Conservation (phyloP, 331 rosid genomes). For the Malus hybrid region DNA sequence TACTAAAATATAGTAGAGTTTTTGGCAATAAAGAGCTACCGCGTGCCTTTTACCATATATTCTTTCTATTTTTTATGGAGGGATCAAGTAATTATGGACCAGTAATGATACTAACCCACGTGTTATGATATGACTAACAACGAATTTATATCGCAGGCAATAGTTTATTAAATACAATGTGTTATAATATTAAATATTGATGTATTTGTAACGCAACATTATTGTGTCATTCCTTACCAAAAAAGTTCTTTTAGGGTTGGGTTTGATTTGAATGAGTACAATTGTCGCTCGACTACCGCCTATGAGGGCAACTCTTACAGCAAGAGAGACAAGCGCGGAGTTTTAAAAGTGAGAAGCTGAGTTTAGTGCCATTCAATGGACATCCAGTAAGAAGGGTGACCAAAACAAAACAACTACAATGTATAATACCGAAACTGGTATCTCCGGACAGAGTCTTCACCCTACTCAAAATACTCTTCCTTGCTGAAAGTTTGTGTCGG, state of each 20-base stretch:
- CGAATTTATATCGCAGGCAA: too few species aligned
- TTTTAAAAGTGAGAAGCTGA: too few species aligned
- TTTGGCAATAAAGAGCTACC: too few species aligned
- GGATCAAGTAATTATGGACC: background rate
- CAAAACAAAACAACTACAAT: slow-evolving; percentile 20
- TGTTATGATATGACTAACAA: too few species aligned
- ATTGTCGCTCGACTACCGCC: background rate
- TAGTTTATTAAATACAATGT: too few species aligned
- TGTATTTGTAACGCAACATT: too few species aligned
- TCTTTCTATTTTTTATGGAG: background rate
- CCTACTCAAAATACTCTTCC: slow-evolving; percentile 73
- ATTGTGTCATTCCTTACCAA: background rate
- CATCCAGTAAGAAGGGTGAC: background rate
- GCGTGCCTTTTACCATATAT: too few species aligned
- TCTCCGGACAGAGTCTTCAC: slow-evolving; percentile 79
- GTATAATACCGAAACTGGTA: slow-evolving; percentile 57
- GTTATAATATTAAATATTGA: too few species aligned
- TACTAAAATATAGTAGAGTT: too few species aligned
- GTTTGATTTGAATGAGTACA: background rate
- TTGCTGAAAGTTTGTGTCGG: slow-evolving; percentile 70
- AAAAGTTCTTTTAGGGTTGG: background rate
- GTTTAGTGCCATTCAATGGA: too few species aligned
- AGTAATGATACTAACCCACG: background rate
- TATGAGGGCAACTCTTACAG: background rate
- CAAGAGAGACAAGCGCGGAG: too few species aligned